phyloP scores from a whole-genome alignment of 169 alveolate species.

The Cryptosporidium muris region DNA sequence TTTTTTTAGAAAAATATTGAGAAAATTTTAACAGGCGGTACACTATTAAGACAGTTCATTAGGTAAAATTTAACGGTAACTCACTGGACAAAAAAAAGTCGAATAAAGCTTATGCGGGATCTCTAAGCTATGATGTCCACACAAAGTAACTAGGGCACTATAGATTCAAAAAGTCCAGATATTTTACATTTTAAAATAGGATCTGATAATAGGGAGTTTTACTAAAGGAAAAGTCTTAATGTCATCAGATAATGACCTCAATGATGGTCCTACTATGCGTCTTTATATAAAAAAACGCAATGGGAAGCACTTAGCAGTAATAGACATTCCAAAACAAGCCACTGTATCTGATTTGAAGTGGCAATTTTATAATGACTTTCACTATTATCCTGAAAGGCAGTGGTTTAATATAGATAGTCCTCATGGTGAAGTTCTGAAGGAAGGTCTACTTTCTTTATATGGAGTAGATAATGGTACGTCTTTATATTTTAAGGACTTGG shows the following conservation, averaged over 20 bases:
- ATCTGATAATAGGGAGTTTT: no score
- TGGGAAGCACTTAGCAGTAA: slow-evolving; percentile 69
- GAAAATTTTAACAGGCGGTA: no score
- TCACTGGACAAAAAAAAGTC: no score
- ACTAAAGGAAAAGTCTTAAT: no score
- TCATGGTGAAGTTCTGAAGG: slow-evolving; percentile 73
- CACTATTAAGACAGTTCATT: no score
- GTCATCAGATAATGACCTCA: slow-evolving; percentile 18
- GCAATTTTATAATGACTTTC: slow-evolving; percentile 71
- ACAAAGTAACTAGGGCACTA: no score
- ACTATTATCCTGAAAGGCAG: slow-evolving; percentile 85
- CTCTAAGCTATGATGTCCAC: no score
- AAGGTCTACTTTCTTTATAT: slow-evolving; percentile 56
- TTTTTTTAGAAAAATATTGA: no score
- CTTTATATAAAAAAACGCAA: slow-evolving; percentile 59
- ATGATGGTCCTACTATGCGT: slow-evolving; percentile 27
- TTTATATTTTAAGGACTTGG: slow-evolving; percentile 85
- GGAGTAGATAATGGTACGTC: slow-evolving; percentile 82
- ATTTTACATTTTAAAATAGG: no score
- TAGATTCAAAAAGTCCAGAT: no score
- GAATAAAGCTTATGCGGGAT: no score
- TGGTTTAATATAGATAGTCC: slow-evolving; percentile 79
- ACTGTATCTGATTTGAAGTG: slow-evolving; percentile 50
- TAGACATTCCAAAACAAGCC: slow-evolving; percentile 39
- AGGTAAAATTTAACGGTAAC: no score